Conservation (phyloP, 2,329 filamentous ascomycete genomes). For the Xylaria sp. region DNA sequence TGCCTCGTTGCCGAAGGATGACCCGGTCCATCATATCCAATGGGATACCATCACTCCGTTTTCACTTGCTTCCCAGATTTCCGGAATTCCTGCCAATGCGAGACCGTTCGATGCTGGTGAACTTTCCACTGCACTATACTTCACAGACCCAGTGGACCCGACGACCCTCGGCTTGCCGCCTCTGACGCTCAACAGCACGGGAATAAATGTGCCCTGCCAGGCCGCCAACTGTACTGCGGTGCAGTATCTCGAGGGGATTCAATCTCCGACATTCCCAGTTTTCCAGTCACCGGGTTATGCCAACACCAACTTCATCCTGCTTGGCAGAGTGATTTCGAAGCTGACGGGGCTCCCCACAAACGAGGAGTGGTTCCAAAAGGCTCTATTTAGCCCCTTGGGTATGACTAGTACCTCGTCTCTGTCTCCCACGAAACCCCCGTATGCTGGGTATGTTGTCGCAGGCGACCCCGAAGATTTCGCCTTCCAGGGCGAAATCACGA, state of each 20-base stretch:
- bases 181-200: conserved; percentile 31
- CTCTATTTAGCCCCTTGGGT: conserved; percentile 39
- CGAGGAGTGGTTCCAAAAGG: conserved; percentile 37
- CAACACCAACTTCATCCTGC: conserved; percentile 44
- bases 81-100: conserved; percentile 45
- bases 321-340: conserved; percentile 40
- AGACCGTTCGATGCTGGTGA: conserved; percentile 36
- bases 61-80: conserved; percentile 48
- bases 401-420: conserved; percentile 38
- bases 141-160: conserved; percentile 26
- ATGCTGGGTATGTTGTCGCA: conserved; percentile 38
- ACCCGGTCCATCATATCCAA: conserved; percentile 40
- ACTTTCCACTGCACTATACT: conserved; percentile 30
- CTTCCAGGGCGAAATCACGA: conserved; percentile 34
- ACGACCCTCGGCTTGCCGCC: conserved; percentile 32
- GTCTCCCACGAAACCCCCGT: conserved; percentile 36
- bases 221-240: conserved; percentile 35
- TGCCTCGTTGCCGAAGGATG: conserved; percentile 30
- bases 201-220: conserved; percentile 23
- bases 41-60: conserved; percentile 51
- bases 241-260: conserved; percentile 44
- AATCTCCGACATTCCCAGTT: conserved; percentile 40
- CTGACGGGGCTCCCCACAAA: conserved; percentile 36
- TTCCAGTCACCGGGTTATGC: conserved; percentile 43
- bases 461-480: conserved; percentile 26